Evolutionary conservation across 257 asterid species (phyloP).

Genomic region (Orobanche coerulescens): DNA sequence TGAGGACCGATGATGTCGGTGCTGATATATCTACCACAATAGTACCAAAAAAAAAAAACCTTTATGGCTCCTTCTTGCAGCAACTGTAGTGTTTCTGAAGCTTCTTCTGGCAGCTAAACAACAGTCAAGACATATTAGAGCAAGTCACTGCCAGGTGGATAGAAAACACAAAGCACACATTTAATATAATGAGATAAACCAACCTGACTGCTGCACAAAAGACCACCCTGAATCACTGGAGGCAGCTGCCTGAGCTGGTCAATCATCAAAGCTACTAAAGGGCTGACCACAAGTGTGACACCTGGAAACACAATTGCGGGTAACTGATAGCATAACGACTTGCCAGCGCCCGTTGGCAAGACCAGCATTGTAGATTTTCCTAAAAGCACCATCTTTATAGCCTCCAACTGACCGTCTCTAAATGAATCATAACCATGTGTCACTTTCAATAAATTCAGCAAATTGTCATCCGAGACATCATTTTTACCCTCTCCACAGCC

Average conservation of each 20-base stretch:
- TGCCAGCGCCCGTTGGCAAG: slow-evolving; percentile 93
- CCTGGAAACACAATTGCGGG: slow-evolving; percentile 79
- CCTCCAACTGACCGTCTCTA: slow-evolving; percentile 85
- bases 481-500: slow-evolving; percentile 62
- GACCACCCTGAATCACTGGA: slow-evolving; percentile 67
- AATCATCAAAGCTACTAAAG: slow-evolving; percentile 88
- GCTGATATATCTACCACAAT: too few species aligned
- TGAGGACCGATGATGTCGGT: too few species aligned
- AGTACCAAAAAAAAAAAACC: slow-evolving; percentile 29
- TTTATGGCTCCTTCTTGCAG: slow-evolving; percentile 73
- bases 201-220: slow-evolving; percentile 88
- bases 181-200: slow-evolving; percentile 9
- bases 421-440: slow-evolving; percentile 75
- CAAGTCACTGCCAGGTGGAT: not conserved
- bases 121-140: slow-evolving; percentile 23
- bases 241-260: slow-evolving; percentile 93
- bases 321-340: slow-evolving; percentile 83
- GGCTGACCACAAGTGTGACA: slow-evolving; percentile 79
- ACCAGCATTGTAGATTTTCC: slow-evolving; percentile 79
- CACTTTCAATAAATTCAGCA: slow-evolving; percentile 60
- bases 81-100: slow-evolving; percentile 52
- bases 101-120: slow-evolving; percentile 70
- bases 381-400: slow-evolving; percentile 72
- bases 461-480: slow-evolving; percentile 66
- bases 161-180: slow-evolving; percentile 6